Percentiles rank a stretch among this genome's conserved stretches.
Conservation (phyloP, 2,329 filamentous ascomycete species). For the Botryotinia narcissicola region DNA sequence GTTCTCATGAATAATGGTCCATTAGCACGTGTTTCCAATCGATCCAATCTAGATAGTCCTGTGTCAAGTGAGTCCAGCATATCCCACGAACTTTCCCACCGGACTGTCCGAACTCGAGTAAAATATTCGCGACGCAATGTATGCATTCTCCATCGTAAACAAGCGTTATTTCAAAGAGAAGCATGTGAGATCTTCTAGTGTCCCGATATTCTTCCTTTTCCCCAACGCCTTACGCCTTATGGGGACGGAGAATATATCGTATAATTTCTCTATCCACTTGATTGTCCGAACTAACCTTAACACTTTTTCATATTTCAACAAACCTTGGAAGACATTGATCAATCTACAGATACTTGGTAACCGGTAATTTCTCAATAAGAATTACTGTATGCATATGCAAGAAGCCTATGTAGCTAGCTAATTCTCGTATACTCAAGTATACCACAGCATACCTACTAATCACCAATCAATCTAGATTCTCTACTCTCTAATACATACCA, state of each 20-base stretch:
- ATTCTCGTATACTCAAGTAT: not conserved
- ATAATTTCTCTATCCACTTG: not conserved
- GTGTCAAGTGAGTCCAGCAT: not conserved
- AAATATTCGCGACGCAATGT: not conserved
- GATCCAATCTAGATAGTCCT: not conserved
- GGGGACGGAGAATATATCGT: not conserved
- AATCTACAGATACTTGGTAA: not conserved
- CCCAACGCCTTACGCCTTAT: not conserved
- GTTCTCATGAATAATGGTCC: not conserved
- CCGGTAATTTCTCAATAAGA: not conserved
- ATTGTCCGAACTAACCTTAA: not conserved
- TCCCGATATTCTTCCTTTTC: not conserved
- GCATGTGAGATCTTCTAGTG: not conserved
- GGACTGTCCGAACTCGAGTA: not conserved
- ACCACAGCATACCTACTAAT: not conserved
- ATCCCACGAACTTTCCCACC: not conserved
- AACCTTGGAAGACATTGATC: not conserved
- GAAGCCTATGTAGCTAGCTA: not conserved
- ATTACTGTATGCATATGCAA: not conserved
- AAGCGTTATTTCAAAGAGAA: not conserved
- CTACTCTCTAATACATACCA: not conserved
- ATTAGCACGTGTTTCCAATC: constrained; percentile 4
- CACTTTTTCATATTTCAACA: not conserved
- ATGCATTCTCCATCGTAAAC: not conserved
- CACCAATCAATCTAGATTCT: not conserved